Base-by-base conservation (phyloP, 2,329 filamentous ascomycete genomes). In the Purpureocillium takamizusanense region DNA sequence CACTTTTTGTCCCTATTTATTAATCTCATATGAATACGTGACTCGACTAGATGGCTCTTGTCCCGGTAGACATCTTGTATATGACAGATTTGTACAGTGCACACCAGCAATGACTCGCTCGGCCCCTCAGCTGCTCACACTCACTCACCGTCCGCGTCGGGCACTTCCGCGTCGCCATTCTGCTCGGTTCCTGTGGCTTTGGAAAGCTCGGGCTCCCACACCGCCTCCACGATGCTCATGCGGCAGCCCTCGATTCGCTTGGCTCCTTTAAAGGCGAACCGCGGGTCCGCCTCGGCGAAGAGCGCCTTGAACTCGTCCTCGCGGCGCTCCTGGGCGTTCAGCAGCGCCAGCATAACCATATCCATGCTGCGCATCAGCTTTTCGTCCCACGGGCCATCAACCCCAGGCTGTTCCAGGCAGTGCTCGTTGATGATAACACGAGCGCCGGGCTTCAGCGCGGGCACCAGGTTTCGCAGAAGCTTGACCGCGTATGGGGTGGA, bases 361-460 rank as follows among this genome's bases (percentile, higher is more conserved):
- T 74, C 71, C 66, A 74, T 72, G 27, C 62, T 60, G 11, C 65
- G 53, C 40, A 70, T 66, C 31, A 70, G 52, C 43, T 60, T 66
- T 47, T 70, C 66, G 42, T 72, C 67, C 62, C 63, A 67, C 1
- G 59, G 48, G 16, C 54, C 57, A 44, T 70, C 64, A 3, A 44
- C 47, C 1, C 62, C 62, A 1, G 59, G 52, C 21, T 63, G 57
- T 0, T 59, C 53, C 2, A 71, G 51, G 44, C 67, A 71, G 44
- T 69, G 61, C 40, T 67, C 62, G 40, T 67, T 67, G 38, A 67
- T 65, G 36, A 63, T 39, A 33, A 80, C 51, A 35, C 66, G 59
- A 10, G 72, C 65, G 14, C 76, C 67, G 2, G 70, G 66, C 53
- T 78, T 72, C 37, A 79, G 55, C 27, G 74, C 67, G 2, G 74